These are phyloP conservation scores for Ramaria sp. DNA, from an alignment of 768 basidiomycete species.

Conservation along the genomic window DNA sequence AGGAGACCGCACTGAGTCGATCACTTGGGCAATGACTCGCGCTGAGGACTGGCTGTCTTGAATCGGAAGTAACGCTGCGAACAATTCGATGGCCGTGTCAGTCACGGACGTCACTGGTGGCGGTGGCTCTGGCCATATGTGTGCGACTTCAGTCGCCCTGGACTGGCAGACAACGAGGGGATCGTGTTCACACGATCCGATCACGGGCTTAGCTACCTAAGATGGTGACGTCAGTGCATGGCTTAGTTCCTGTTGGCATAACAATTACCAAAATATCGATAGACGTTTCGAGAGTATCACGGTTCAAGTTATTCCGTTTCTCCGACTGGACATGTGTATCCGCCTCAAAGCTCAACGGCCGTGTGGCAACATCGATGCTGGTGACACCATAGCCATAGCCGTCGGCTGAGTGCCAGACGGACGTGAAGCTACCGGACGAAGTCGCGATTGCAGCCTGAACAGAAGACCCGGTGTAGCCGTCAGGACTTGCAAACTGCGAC, in stretches of 20 bases:
- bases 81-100: slow-evolving; percentile 82
- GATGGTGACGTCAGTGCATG: neutral
- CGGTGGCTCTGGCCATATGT: slow-evolving; percentile 52
- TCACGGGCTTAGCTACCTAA: slow-evolving; percentile 66
- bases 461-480: slow-evolving; percentile 70
- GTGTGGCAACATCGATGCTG: slow-evolving; percentile 42
- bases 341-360: slow-evolving; percentile 19
- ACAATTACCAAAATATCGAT: slow-evolving; percentile 65
- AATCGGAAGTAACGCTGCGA: slow-evolving; percentile 64
- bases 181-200: slow-evolving; percentile 83
- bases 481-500: slow-evolving; percentile 75
- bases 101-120: slow-evolving; percentile 76
- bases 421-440: slow-evolving; percentile 71
- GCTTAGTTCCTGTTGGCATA: neutral
- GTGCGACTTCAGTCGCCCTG: slow-evolving; percentile 24
- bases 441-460: slow-evolving; percentile 90
- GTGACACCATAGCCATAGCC: slow-evolving; percentile 91
- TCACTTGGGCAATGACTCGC: slow-evolving; percentile 44
- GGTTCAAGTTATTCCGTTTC: slow-evolving; percentile 46
- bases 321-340: slow-evolving; percentile 13
- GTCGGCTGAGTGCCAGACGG: slow-evolving; percentile 79
- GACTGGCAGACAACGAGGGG: slow-evolving; percentile 57
- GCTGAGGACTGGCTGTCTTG: slow-evolving; percentile 57
- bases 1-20: slow-evolving; percentile 57
- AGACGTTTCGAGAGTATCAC: slow-evolving; percentile 70